These are phyloP conservation scores for Boletus subcaerulescens DNA, from an alignment of 768 basidiomycete genomes.

Conservation along the genomic window DNA sequence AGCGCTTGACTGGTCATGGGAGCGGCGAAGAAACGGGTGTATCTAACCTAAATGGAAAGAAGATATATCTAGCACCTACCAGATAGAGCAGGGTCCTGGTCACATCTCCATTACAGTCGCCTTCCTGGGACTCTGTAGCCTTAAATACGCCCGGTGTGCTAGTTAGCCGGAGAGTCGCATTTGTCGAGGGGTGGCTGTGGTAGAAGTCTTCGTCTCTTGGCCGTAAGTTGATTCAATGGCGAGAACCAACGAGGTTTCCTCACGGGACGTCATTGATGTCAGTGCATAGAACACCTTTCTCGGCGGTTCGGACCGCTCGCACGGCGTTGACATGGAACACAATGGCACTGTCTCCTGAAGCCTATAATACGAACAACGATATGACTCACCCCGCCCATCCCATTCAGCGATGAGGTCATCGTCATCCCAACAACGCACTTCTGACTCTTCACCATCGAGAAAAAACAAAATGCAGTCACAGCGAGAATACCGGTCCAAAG, in stretches of 20 bases:
- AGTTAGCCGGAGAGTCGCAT: slow-evolving; percentile 1
- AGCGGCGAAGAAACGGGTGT: not conserved
- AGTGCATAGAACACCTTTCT: not conserved
- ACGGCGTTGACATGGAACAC: not conserved
- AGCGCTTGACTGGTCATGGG: not conserved
- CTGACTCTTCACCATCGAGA: slow-evolving; percentile 8
- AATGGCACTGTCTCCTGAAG: not conserved
- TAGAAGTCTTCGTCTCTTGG: not conserved
- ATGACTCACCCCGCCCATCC: slow-evolving; percentile 12
- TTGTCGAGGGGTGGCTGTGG: not conserved
- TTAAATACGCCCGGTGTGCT: not conserved
- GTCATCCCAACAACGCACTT: slow-evolving; percentile 3
- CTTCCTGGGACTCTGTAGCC: not conserved
- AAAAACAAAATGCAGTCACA: slow-evolving; percentile 28
- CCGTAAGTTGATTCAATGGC: not conserved
- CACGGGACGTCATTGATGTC: not conserved
- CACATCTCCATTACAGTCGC: not conserved
- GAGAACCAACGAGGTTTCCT: not conserved
- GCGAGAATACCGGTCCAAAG: slow-evolving; percentile 29
- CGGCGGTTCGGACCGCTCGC: not conserved
- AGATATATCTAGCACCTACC: not conserved
- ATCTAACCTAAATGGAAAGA: too few species aligned
- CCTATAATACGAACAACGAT: slow-evolving; percentile 15
- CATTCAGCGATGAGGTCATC: slow-evolving; percentile 15
- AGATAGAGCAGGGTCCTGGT: not conserved